These are phyloP conservation scores for Ramichloridium luteum DNA, from an alignment of 2,329 filamentous ascomycete species.

Conservation along the genomic window DNA sequence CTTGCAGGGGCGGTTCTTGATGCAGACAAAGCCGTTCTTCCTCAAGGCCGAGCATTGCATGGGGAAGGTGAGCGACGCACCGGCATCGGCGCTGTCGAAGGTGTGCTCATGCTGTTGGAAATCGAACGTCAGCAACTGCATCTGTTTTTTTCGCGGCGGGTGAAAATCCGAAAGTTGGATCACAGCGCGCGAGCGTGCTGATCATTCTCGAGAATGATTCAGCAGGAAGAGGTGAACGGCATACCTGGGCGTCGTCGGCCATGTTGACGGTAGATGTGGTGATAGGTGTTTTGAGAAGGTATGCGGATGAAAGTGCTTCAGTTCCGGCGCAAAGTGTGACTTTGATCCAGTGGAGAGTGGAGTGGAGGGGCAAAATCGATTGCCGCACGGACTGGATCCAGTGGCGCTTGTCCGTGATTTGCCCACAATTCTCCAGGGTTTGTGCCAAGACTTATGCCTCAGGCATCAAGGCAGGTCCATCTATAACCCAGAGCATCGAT, in stretches of 20 bases:
- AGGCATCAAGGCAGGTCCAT: too few relatives aligned
- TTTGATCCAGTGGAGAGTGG: too few relatives aligned
- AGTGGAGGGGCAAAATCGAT: slow-evolving; percentile 1
- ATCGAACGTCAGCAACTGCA: not conserved
- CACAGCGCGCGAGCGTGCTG: slow-evolving; percentile 2
- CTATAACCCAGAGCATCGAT: too few relatives aligned
- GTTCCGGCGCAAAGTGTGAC: too few relatives aligned
- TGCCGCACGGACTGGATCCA: not conserved
- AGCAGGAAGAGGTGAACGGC: slow-evolving; percentile 24
- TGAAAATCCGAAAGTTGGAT: slow-evolving; percentile 3
- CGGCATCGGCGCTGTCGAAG: slow-evolving; percentile 93
- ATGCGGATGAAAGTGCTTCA: too few relatives aligned
- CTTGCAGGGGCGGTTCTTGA: slow-evolving; percentile 99
- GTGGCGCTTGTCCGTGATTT: not conserved
- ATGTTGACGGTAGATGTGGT: slow-evolving; percentile 39
- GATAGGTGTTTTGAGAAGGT: slow-evolving; percentile 24
- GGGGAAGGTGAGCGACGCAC: slow-evolving; percentile 85
- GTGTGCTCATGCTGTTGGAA: slow-evolving; percentile 44
- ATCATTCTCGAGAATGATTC: too few relatives aligned
- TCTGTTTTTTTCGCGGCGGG: slow-evolving; percentile 2
- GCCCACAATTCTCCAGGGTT: too few relatives aligned
- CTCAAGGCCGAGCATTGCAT: slow-evolving; percentile 99
- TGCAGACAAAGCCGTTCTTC: slow-evolving; percentile 98
- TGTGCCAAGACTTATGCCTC: too few relatives aligned
- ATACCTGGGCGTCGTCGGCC: slow-evolving; percentile 54